Evolutionary conservation across 2,329 filamentous ascomycete species (phyloP), one percentile per base, ranked within the genome.

Genomic region (Calonectria hawksworthii): DNA sequence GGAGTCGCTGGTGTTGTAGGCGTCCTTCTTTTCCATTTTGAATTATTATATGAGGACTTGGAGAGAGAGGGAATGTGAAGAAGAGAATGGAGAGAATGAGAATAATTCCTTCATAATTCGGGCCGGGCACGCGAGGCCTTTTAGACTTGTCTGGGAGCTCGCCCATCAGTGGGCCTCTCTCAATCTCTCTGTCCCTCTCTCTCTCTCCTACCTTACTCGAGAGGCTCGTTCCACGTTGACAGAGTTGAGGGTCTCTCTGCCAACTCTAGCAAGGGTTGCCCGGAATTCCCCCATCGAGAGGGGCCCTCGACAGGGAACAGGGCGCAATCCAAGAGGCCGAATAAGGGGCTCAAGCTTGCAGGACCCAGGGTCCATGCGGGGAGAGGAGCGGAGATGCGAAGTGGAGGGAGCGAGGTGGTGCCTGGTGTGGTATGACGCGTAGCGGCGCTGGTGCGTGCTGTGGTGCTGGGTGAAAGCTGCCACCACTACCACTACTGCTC

Each of bases 141-240:
- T 47, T 65, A 65, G 38, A 65, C 61, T 11, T 28, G 26, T 34
- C 28, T 23, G 44, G 41, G 23, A 44, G 21, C 13, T 65, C 13
- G 61, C 38, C 41, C 61, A 65, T 65, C 61, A 65, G 61, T 65
- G 61, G 61, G 41, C 56, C 61, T 65, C 26, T 21, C 13, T 21
- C 28, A 14, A 13, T 11, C 23, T 28, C 23, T 54, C 51, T 16
- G 6, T 16, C 23, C 18, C 14, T 21, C 51, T 8, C 61, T 23
- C 26, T n/a, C 16, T 8, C 26, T 21, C 5, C 4, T 5, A 6
- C n/a, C 14, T n/a, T 30, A 9, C 23, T 54, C 26, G 21, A 30
- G 41, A 65, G 41, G 41, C 61, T 65, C 61, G 61, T 50, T 65
- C 41, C 61, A 65, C 61, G 38, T 47, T 47, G 61, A 65, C 38